Evolutionary conservation across 2,329 filamentous ascomycete genomes (phyloP).

Genomic region (Blastomyces parvus): DNA sequence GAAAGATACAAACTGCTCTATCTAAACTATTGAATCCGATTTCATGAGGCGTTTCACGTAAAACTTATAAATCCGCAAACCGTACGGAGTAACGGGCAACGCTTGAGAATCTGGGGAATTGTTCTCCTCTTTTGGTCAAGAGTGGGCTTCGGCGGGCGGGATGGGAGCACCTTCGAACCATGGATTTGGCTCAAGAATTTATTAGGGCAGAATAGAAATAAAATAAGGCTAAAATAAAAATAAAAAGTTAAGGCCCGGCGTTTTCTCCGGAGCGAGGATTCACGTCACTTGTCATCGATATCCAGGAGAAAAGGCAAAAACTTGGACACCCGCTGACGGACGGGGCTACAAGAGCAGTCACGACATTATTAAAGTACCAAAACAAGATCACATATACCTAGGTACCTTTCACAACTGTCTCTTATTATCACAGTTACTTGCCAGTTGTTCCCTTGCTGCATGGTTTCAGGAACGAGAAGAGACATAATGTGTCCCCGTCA

Average conservation of each 20-base stretch:
- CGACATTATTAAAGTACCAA: too few species aligned
- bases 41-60: background rate
- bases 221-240: background rate
- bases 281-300: background rate
- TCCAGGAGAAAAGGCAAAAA: background rate
- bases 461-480: background rate
- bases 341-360: too few species aligned
- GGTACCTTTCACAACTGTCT: background rate
- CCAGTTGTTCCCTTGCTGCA: background rate
- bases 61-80: too few species aligned
- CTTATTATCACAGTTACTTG: background rate
- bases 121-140: background rate
- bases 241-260: background rate
- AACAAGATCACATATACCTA: too few species aligned
- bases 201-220: background rate
- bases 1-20: background rate
- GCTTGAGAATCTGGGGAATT: background rate
- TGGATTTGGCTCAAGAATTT: background rate
- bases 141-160: background rate
- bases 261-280: background rate
- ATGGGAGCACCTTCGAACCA: background rate
- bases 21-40: background rate
- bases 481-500: background rate
- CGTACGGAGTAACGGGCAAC: too few species aligned
- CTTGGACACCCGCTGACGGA: too few species aligned